A percentile compares a stretch with the other conserved stretches of the same genome.
phyloP scores from a whole-genome alignment of 2,329 filamentous ascomycete genomes.

The Talaromyces sp. region DNA sequence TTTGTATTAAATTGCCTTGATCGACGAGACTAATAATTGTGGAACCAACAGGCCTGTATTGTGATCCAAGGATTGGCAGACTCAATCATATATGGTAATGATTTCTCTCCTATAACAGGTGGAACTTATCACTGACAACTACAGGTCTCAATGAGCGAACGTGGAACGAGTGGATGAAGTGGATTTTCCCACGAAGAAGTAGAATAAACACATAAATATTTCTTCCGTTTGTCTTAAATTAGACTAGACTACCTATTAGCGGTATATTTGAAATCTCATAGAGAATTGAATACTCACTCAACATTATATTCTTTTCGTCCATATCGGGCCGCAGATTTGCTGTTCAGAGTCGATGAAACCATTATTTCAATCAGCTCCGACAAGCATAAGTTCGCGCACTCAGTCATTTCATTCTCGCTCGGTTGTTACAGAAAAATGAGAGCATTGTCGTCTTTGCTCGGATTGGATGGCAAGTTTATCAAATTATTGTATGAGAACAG shows the following conservation, averaged over 20 bases:
- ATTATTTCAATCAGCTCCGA: neutral
- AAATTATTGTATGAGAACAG: neutral
- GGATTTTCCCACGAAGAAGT: neutral
- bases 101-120: neutral
- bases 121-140: neutral
- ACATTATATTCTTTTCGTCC: too few species aligned
- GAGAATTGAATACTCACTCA: neutral
- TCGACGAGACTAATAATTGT: neutral
- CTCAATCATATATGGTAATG: neutral
- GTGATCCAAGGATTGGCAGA: constrained; percentile 7
- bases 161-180: constrained; percentile 12
- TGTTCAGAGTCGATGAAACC: neutral
- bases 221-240: neutral
- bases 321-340: neutral
- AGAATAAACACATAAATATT: neutral
- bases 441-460: neutral
- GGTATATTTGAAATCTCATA: neutral
- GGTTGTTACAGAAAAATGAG: neutral
- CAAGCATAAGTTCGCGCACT: neutral
- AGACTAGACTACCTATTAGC: neutral
- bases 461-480: neutral
- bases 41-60: neutral
- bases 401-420: neutral
- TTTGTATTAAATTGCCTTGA: neutral
- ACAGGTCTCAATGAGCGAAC: constrained; percentile 8